Evolutionary conservation across 2,329 filamentous ascomycete species (phyloP).

Genomic region (Lachnum nothofagi): DNA sequence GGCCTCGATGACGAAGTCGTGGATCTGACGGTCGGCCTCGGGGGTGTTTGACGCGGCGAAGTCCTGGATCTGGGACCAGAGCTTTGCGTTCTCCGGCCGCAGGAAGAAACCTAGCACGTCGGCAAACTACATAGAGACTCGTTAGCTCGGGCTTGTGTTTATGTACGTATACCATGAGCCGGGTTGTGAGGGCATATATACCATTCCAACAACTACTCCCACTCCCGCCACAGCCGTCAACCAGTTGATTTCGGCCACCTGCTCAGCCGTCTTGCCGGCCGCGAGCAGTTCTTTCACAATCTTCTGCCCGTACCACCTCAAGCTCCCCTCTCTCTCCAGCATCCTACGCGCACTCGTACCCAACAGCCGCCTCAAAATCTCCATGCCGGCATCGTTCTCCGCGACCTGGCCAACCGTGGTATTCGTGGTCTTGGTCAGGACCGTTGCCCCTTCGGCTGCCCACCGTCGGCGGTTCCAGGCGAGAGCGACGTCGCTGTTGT

Average conservation of each 20-base stretch:
- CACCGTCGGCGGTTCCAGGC: constrained; percentile 53
- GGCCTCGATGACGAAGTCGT: constrained; percentile 6
- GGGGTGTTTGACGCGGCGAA: constrained; percentile 36
- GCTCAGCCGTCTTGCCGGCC: background rate
- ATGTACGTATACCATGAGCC: background rate
- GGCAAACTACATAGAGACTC: constrained; percentile 1
- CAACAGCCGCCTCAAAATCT: background rate
- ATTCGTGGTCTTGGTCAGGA: constrained; percentile 56
- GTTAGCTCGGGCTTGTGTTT: background rate
- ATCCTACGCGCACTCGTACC: background rate
- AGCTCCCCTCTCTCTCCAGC: background rate
- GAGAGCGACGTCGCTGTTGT: constrained; percentile 66
- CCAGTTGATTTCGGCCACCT: background rate
- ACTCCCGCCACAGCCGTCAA: constrained; percentile 2
- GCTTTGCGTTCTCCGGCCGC: background rate
- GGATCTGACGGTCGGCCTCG: background rate
- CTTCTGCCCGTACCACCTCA: background rate
- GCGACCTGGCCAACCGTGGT: constrained; percentile 34
- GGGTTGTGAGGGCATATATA: background rate
- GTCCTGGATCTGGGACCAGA: constrained; percentile 8
- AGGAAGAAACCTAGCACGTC: constrained; percentile 8
- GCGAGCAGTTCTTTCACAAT: background rate
- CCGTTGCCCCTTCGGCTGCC: constrained; percentile 52
- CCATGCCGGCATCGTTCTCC: background rate
- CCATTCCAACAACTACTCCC: constrained; percentile 1